phyloP scores from a whole-genome alignment of 805 yeast genomes.

The Metschnikowia aberdeeniae region DNA sequence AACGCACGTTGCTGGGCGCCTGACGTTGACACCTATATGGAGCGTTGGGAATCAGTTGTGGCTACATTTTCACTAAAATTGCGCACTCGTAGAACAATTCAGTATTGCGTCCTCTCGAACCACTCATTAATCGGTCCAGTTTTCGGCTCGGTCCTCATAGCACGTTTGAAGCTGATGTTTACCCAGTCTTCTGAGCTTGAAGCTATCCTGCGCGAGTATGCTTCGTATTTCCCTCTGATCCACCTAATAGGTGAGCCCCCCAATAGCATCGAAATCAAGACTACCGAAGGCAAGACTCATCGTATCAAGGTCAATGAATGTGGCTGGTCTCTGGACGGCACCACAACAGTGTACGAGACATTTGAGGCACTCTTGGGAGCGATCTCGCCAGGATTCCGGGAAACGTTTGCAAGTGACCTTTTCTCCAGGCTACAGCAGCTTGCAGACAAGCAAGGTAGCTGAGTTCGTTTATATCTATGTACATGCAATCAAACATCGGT shows the following conservation, averaged over 20 bases:
- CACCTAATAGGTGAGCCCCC: not conserved
- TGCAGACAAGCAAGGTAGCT: not conserved
- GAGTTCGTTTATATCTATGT: not conserved
- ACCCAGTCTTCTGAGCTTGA: not conserved
- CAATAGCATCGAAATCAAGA: slow-evolving; percentile 6
- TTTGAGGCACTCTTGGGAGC: slow-evolving; percentile 17
- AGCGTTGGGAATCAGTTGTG: slow-evolving; percentile 23
- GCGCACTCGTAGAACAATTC: slow-evolving; percentile 1
- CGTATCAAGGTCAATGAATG: slow-evolving; percentile 6
- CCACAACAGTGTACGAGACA: slow-evolving; percentile 8
- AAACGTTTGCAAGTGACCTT: slow-evolving; percentile 13
- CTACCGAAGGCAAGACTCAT: slow-evolving; percentile 9
- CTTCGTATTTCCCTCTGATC: slow-evolving; percentile 11
- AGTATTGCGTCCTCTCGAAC: not conserved
- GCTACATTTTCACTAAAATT: slow-evolving; percentile 14
- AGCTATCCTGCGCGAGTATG: slow-evolving; percentile 9
- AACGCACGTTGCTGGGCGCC: slow-evolving; percentile 25
- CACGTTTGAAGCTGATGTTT: not conserved
- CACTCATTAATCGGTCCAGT: too few species aligned
- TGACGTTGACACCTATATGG: slow-evolving; percentile 21
- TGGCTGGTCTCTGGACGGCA: slow-evolving; percentile 14
- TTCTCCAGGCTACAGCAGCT: slow-evolving; percentile 9
- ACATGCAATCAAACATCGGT: slow-evolving; percentile 2
- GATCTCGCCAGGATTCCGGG: slow-evolving; percentile 12
- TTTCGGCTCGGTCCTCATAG: too few species aligned